Evolutionary conservation across 768 basidiomycete species (phyloP), one percentile per base, ranked within the genome.

Genomic region (Boletus vermiculosoides): DNA sequence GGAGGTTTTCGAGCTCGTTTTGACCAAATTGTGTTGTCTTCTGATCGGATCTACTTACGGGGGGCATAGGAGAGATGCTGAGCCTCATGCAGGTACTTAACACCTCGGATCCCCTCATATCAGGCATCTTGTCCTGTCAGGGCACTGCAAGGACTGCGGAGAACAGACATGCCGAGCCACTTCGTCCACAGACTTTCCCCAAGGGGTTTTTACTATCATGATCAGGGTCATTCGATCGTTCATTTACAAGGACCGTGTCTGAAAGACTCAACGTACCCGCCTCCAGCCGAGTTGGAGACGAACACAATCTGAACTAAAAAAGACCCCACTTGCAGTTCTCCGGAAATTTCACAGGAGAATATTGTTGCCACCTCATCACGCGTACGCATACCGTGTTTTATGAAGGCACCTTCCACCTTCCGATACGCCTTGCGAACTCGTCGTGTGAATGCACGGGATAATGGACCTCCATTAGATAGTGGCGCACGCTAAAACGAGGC

Each of bases 21-120:
- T 71, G 37, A 67, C 70, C 70, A 67, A 62, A 71, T 62, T 15
- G 53, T 50, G 44, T 40, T 28, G 53, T 41, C 62, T 69, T 69
- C 69, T 70, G 60, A 68, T 70, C 63, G 50, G 63, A 65, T 58
- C 61, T 53, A 18, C n/a, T 39, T n/a, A 48, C 25, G 31, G 25
- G 25, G 34, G 55, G 23, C 8, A 41, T 20, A 10, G 15, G 31
- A 23, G 40, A 22, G 16, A 28, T 15, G 25, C 2, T 46, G 37
- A 31, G 12, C 56, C 22, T 22, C 15, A 28, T 5, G 37, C 53
- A 20, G 22, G 3, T 28, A 10, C 23, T 23, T 31, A 47, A 44
- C 60, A 39, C 45, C 45, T 53, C 46, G 45, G 58, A 58, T 30
- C 34, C 54, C n/a, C 28, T 28, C 12, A 37, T 30, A 15, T 41